Percentiles rank a stretch among this genome's conserved stretches.
Conservation (phyloP, 2,329 filamentous ascomycete genomes). For the Colletotrichum sansevieriae region DNA sequence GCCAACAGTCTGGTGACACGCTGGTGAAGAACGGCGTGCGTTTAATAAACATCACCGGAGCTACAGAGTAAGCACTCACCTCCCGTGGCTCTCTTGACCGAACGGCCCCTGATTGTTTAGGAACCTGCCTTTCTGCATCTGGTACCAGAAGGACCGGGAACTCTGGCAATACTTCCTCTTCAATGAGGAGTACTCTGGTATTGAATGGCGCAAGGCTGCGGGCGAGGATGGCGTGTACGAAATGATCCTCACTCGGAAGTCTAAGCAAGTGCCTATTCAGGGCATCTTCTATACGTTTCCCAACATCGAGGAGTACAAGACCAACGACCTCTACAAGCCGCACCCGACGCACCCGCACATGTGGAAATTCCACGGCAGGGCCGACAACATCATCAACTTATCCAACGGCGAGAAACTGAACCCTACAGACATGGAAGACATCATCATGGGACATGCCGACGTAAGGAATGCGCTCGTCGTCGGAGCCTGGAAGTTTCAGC, state of each 20-base stretch:
- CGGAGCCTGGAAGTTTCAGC: constrained; percentile 60
- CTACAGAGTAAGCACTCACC: constrained; percentile 53
- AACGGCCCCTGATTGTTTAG: neutral
- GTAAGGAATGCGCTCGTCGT: constrained; percentile 60
- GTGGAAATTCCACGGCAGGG: constrained; percentile 51
- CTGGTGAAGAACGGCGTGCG: constrained; percentile 52
- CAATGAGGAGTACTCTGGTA: constrained; percentile 55
- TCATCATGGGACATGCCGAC: constrained; percentile 53
- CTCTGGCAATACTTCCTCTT: constrained; percentile 43
- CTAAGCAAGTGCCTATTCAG: constrained; percentile 50
- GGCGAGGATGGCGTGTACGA: constrained; percentile 51
- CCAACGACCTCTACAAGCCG: constrained; percentile 58
- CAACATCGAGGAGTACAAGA: constrained; percentile 52
- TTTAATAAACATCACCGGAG: constrained; percentile 54
- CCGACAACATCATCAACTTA: constrained; percentile 61
- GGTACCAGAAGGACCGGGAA: constrained; percentile 49
- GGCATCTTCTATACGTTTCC: constrained; percentile 59
- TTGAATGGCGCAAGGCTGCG: constrained; percentile 52
- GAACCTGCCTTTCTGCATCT: constrained; percentile 47
- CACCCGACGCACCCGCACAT: constrained; percentile 53
- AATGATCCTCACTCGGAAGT: constrained; percentile 55
- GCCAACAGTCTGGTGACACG: constrained; percentile 53
- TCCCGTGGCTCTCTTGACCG: neutral
- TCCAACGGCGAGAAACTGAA: constrained; percentile 66
- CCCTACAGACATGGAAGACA: constrained; percentile 56